Conservation (phyloP, 208 protist species). For the Willaertia magna region DNA sequence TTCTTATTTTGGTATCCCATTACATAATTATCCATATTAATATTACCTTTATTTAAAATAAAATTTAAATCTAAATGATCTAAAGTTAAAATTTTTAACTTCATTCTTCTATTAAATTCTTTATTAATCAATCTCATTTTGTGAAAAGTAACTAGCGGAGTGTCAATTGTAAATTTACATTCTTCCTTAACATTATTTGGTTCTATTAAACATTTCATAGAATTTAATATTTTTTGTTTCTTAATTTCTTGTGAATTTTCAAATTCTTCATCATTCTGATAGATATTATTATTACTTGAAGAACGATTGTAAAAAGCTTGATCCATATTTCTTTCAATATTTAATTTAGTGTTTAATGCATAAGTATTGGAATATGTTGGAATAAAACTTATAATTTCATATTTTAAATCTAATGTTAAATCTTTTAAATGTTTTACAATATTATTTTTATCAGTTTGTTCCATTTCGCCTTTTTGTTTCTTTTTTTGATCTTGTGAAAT, state of each 20-base stretch:
- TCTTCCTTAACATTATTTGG: background rate
- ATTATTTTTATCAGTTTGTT: too few relatives aligned
- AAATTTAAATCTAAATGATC: too few relatives aligned
- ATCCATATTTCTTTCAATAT: background rate
- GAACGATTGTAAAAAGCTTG: too few relatives aligned
- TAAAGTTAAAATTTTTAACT: background rate
- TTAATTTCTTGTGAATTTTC: too few relatives aligned
- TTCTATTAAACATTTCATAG: background rate
- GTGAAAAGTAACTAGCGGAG: background rate
- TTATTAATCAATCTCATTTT: background rate
- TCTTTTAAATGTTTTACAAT: background rate
- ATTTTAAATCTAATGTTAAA: background rate
- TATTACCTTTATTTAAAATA: too few relatives aligned
- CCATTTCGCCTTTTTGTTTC: too few relatives aligned
- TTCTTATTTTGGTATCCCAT: too few relatives aligned
- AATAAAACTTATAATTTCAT: background rate
- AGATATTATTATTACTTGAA: too few relatives aligned
- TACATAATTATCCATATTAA: too few relatives aligned
- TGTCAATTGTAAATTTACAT: background rate
- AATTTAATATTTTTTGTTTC: too few relatives aligned
- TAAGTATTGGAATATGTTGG: background rate
- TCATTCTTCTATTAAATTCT: background rate
- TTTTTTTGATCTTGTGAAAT: background rate
- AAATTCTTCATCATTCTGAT: too few relatives aligned
- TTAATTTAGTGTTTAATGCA: background rate